A percentile compares a stretch with the other conserved stretches of the same genome.
phyloP scores from a whole-genome alignment of 2,329 filamentous ascomycete genomes.

The Aureobasidium sp. region DNA sequence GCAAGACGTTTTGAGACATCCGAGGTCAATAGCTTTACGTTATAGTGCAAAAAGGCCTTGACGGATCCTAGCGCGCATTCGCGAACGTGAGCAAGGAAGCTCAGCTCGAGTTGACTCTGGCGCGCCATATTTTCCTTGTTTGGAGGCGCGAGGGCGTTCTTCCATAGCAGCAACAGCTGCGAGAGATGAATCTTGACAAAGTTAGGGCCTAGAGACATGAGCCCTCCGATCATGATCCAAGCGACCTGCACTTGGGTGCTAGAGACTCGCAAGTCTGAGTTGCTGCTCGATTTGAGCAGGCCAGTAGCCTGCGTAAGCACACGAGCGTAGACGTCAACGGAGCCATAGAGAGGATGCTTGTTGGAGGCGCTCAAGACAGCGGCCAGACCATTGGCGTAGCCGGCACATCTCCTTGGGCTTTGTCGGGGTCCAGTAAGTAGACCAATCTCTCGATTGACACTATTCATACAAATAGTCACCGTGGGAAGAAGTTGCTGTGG shows the following conservation, averaged over 20 bases:
- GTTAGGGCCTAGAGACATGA: conserved; percentile 94
- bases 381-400: conserved; percentile 85
- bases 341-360: conserved; percentile 82
- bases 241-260: conserved; percentile 95
- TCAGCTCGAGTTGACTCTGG: conserved; percentile 78
- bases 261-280: conserved; percentile 82
- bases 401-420: conserved; percentile 75
- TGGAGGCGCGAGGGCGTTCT: conserved; percentile 91
- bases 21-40: conserved; percentile 80
- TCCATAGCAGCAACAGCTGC: conserved; percentile 89
- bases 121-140: conserved; percentile 83
- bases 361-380: conserved; percentile 86
- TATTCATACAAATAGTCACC: conserved; percentile 94
- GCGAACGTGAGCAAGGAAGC: conserved; percentile 86
- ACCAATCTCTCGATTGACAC: conserved; percentile 76
- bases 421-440: conserved; percentile 68
- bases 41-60: conserved; percentile 86
- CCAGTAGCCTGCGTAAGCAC: conserved; percentile 88
- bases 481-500: conserved; percentile 87
- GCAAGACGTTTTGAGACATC: conserved; percentile 92
- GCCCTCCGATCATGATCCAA: conserved; percentile 91
- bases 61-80: conserved; percentile 92
- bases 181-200: conserved; percentile 98
- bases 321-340: conserved; percentile 88
- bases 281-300: conserved; percentile 83